phyloP scores from a whole-genome alignment of 2,329 filamentous ascomycete species.

The Alternaria infectoria region DNA sequence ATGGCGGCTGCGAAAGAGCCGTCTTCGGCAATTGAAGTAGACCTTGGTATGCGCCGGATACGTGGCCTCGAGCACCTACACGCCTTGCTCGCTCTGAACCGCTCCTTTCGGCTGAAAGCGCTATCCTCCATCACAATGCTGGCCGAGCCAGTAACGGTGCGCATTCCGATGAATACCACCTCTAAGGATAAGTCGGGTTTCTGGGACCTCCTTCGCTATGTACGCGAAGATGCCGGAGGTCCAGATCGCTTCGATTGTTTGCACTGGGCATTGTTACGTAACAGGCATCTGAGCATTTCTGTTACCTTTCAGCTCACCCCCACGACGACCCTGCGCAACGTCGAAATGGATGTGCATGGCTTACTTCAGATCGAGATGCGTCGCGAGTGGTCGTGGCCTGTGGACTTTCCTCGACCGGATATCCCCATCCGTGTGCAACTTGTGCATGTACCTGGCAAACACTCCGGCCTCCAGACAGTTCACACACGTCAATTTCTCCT shows the following conservation, averaged over 20 bases:
- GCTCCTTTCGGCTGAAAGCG: not conserved
- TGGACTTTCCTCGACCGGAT: not conserved
- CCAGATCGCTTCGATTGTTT: not conserved
- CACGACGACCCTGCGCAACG: not conserved
- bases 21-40: not conserved
- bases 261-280: not conserved
- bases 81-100: not conserved
- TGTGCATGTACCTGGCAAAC: not conserved
- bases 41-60: not conserved
- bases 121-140: not conserved
- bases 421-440: not conserved
- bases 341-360: not conserved
- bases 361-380: not conserved
- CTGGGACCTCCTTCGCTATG: not conserved
- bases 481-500: not conserved
- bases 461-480: not conserved
- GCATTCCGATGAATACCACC: not conserved
- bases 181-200: not conserved
- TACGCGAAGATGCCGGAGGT: not conserved
- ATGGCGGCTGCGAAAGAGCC: not conserved
- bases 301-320: not conserved
- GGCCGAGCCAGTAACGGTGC: not conserved
- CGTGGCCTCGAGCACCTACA: not conserved
- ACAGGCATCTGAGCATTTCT: not conserved
- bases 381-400: not conserved